These are phyloP conservation scores for Tilletia indica DNA, from an alignment of 1,284 basidiomycete species.

Conservation along the genomic window DNA sequence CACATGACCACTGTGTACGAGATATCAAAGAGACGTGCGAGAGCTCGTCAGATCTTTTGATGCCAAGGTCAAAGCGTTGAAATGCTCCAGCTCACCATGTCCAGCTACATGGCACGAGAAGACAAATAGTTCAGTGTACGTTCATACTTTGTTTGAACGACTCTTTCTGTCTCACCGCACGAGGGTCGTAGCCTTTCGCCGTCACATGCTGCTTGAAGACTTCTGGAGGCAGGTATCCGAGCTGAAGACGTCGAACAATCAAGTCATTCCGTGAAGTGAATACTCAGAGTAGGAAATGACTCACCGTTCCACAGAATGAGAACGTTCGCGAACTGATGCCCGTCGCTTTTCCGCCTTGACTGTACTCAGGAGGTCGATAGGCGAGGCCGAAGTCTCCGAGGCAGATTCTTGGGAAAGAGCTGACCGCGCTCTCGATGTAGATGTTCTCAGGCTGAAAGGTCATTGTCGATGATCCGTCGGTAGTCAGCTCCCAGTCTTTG, in stretches of 20 bases:
- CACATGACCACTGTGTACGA: constrained; percentile 1
- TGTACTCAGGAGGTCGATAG: not conserved
- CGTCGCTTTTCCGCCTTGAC: not conserved
- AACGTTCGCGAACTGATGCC: not conserved
- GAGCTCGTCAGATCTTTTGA: not conserved
- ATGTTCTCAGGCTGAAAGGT: not conserved
- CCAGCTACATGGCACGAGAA: not conserved
- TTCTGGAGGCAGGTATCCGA: constrained; percentile 11
- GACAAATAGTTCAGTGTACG: not conserved
- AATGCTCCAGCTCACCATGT: not conserved
- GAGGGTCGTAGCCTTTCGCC: not conserved
- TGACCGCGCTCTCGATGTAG: constrained; percentile 12
- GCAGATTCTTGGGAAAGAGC: constrained; percentile 10
- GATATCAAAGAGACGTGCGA: too few species aligned
- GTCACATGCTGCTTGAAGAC: constrained; percentile 9
- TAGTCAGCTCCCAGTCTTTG: too few species aligned
- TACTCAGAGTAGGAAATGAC: not conserved
- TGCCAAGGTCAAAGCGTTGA: too few species aligned
- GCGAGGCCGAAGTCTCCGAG: constrained; percentile 13
- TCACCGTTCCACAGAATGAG: constrained; percentile 15
- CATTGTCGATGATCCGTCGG: not conserved
- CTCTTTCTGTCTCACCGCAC: not conserved
- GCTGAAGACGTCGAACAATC: not conserved
- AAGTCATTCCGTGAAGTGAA: not conserved
- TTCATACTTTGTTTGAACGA: not conserved